These are phyloP conservation scores for Umbilicaria muhlenbergii DNA, from an alignment of 495 filamentous ascomycete genomes.

Conservation along the genomic window DNA sequence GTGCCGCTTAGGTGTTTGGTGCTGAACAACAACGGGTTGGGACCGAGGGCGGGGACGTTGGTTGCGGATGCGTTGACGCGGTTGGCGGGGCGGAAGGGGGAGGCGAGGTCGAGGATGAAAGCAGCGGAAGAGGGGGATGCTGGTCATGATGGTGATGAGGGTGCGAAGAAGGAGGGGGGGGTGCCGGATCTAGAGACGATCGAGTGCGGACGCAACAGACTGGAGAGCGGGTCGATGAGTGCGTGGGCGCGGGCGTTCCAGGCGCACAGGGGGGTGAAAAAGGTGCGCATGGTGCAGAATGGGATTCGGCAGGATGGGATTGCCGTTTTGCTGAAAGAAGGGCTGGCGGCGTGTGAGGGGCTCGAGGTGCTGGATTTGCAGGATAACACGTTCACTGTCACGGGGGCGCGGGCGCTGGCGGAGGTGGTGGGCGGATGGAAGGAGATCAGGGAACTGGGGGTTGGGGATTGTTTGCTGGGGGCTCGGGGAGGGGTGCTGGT, in stretches of 20 bases:
- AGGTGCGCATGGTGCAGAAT: conserved; percentile 96
- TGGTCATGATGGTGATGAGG: no score
- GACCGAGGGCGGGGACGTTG: conserved; percentile 71
- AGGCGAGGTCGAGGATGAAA: conserved; percentile 34
- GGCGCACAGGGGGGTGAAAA: conserved; percentile 59
- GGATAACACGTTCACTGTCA: conserved; percentile 88
- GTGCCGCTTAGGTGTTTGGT: conserved; percentile 80
- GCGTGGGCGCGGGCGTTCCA: conserved; percentile 81
- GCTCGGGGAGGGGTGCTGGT: conserved; percentile 64
- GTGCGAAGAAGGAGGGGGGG: conserved; percentile 35
- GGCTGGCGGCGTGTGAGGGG: conserved; percentile 46
- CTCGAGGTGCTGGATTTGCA: conserved; percentile 76
- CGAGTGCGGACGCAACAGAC: conserved; percentile 85
- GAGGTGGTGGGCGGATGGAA: conserved; percentile 59
- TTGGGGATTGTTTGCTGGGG: conserved; percentile 75
- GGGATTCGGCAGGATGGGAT: conserved; percentile 93
- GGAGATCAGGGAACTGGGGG: conserved; percentile 64
- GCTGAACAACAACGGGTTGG: conserved; percentile 97
- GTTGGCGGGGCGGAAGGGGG: conserved; percentile 70
- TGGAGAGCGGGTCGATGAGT: conserved; percentile 90
- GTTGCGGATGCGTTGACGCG: conserved; percentile 64
- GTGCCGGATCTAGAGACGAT: conserved; percentile 78
- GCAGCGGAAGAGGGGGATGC: conserved; percentile 20
- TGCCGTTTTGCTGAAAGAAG: conserved; percentile 55
- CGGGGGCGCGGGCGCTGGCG: conserved; percentile 64